Percentiles rank a stretch among this genome's conserved stretches.
These are phyloP conservation scores for Aspergillus haitiensis DNA, from an alignment of 495 filamentous ascomycete genomes.

Conservation along the genomic window DNA sequence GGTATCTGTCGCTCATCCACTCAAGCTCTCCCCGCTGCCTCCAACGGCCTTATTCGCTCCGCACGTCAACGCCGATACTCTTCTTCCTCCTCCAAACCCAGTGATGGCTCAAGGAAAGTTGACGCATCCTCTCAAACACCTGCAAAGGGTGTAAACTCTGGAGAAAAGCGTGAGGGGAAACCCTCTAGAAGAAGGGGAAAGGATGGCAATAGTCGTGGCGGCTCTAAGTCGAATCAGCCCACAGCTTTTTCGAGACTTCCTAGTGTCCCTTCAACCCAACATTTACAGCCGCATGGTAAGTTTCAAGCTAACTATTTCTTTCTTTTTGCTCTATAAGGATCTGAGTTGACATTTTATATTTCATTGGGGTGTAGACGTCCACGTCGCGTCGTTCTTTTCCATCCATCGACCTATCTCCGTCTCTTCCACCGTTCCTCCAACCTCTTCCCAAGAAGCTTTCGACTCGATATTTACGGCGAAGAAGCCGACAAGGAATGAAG, in stretches of 20 bases:
- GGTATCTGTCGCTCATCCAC: slow-evolving; percentile 34
- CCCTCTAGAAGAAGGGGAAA: slow-evolving; percentile 39
- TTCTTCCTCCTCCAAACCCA: slow-evolving; percentile 55
- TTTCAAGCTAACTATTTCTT: slow-evolving; percentile 4
- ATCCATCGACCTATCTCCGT: slow-evolving; percentile 92
- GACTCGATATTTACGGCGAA: slow-evolving; percentile 71
- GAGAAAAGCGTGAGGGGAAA: slow-evolving; percentile 39
- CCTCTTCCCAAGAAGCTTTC: slow-evolving; percentile 70
- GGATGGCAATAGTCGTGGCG: slow-evolving; percentile 38
- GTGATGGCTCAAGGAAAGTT: slow-evolving; percentile 45
- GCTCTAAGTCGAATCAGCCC: slow-evolving; percentile 40
- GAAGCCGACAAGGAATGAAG: slow-evolving; percentile 50
- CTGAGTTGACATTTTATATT: slow-evolving; percentile 10
- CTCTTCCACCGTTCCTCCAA: slow-evolving; percentile 72
- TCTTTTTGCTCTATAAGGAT: neutral
- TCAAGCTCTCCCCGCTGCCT: slow-evolving; percentile 35
- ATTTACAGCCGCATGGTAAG: slow-evolving; percentile 72
- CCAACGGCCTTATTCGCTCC: slow-evolving; percentile 32
- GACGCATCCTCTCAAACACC: slow-evolving; percentile 44
- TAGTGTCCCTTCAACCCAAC: slow-evolving; percentile 80
- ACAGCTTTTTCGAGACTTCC: slow-evolving; percentile 61
- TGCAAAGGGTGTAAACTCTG: slow-evolving; percentile 42
- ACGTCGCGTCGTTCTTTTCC: slow-evolving; percentile 90
- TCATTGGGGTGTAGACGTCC: slow-evolving; percentile 60
- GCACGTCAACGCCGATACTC: slow-evolving; percentile 56